Evolutionary conservation across 2,329 filamentous ascomycete genomes (phyloP).

Genomic region (Phyllosticta citrichinensis): DNA sequence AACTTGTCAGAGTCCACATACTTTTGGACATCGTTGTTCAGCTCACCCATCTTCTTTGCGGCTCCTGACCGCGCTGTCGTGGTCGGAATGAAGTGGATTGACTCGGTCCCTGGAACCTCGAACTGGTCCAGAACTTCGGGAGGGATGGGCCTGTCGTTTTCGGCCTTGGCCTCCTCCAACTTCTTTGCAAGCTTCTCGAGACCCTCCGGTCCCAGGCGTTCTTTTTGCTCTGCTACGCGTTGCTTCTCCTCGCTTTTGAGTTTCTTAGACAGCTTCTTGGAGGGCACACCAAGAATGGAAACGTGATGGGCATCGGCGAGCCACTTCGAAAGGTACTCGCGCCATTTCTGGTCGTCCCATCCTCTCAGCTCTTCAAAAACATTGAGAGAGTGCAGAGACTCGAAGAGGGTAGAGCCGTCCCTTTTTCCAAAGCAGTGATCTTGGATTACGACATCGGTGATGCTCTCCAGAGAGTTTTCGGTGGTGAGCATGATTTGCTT

Average conservation of each 20-base stretch:
- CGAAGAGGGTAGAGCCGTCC: conserved; percentile 51
- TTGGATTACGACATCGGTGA: conserved; percentile 75
- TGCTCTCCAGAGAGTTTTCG: conserved; percentile 72
- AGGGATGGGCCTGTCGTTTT: conserved; percentile 84
- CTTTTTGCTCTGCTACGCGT: conserved; percentile 67
- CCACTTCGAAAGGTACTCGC: conserved; percentile 71
- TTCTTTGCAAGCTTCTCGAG: conserved; percentile 63
- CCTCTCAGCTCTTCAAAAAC: conserved; percentile 58
- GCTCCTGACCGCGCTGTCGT: conserved; percentile 73
- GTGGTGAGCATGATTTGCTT: conserved; percentile 75
- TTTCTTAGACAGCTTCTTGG: conserved; percentile 64
- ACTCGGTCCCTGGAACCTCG: conserved; percentile 73
- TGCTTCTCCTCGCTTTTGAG: conserved; percentile 73
- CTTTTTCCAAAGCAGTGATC: conserved; percentile 86
- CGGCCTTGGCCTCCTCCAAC: conserved; percentile 72
- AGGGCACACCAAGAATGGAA: conserved; percentile 81
- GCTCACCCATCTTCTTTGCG: conserved; percentile 59
- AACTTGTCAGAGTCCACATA: conserved; percentile 60
- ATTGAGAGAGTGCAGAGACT: conserved; percentile 30
- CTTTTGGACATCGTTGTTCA: conserved; percentile 61
- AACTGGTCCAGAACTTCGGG: conserved; percentile 70
- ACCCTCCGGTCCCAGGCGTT: conserved; percentile 71
- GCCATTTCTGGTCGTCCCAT: conserved; percentile 82
- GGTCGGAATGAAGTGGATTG: conserved; percentile 90
- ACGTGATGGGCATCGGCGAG: conserved; percentile 77